Evolutionary conservation across 164 flowering plant genomes (phyloP).

Genomic region (Annona cherimola): DNA sequence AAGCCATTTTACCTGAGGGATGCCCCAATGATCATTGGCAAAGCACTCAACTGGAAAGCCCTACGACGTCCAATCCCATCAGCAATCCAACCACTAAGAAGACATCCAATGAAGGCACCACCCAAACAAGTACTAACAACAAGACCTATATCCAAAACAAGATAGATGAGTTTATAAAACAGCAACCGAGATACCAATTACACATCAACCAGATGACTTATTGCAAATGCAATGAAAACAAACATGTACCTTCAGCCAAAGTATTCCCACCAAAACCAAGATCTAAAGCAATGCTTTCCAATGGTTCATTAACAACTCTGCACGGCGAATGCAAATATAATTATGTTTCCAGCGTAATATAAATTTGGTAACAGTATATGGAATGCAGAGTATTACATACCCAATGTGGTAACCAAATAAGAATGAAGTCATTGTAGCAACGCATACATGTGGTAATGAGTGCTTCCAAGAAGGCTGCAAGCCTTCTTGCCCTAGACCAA

Average conservation of each 20-base stretch:
- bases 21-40: slow-evolving; percentile 94
- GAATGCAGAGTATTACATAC: slow-evolving; percentile 32
- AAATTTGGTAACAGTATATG: neutral
- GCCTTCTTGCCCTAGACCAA: slow-evolving; percentile 30
- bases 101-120: slow-evolving; percentile 84
- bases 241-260: slow-evolving; percentile 67
- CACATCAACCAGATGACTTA: neutral
- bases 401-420: slow-evolving; percentile 91
- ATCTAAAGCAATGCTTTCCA: slow-evolving; percentile 77
- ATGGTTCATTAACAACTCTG: slow-evolving; percentile 96
- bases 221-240: neutral
- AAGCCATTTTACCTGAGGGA: slow-evolving; percentile 49
- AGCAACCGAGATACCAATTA: neutral
- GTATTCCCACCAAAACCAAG: slow-evolving; percentile 86
- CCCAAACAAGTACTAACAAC: slow-evolving; percentile 93
- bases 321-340: neutral
- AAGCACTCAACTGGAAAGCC: slow-evolving; percentile 88
- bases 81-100: slow-evolving; percentile 83
- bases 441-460: slow-evolving; percentile 67
- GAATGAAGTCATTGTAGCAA: slow-evolving; percentile 65
- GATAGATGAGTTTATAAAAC: slow-evolving; percentile 1
- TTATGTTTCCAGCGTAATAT: neutral
- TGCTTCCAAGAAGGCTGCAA: slow-evolving; percentile 66
- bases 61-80: slow-evolving; percentile 91
- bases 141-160: slow-evolving; percentile 50